Conservation (phyloP, 805 yeast genomes). For the Tetrapisispora iriomotensis region DNA sequence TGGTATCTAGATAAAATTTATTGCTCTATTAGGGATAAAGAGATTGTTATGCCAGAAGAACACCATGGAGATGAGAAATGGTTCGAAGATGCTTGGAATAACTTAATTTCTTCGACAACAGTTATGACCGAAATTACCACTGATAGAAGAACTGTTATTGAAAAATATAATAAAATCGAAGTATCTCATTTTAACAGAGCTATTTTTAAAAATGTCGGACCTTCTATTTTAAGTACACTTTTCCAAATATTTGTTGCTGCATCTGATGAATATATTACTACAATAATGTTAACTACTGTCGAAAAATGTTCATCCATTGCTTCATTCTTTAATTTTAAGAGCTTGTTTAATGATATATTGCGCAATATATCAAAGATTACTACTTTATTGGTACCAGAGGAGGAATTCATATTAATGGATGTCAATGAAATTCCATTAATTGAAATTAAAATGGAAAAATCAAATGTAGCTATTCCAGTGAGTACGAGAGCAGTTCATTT, state of each 20-base stretch:
- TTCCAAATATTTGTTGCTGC: constrained; percentile 79
- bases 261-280: constrained; percentile 78
- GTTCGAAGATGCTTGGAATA: constrained; percentile 83
- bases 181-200: constrained; percentile 57
- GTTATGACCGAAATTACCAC: constrained; percentile 21
- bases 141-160: constrained; percentile 14
- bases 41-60: constrained; percentile 94
- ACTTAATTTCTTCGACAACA: constrained; percentile 38
- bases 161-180: constrained; percentile 16
- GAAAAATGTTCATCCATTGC: constrained; percentile 81
- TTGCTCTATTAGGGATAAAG: constrained; percentile 66
- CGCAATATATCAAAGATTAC: constrained; percentile 59
- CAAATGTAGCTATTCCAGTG: constrained; percentile 50
- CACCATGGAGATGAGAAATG: constrained; percentile 85
- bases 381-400: constrained; percentile 38
- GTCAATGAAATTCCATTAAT: constrained; percentile 31
- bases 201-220: constrained; percentile 55
- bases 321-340: constrained; percentile 45
- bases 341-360: constrained; percentile 57
- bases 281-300: constrained; percentile 77
- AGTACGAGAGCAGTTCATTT: constrained; percentile 72
- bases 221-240: constrained; percentile 59
- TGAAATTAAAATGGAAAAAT: constrained; percentile 38
- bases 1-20: constrained; percentile 79
- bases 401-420: constrained; percentile 2